Evolutionary conservation across 208 protist species (phyloP), one percentile per base, ranked within the genome.

Genomic region (Leptomonas pyrrhocoris): DNA sequence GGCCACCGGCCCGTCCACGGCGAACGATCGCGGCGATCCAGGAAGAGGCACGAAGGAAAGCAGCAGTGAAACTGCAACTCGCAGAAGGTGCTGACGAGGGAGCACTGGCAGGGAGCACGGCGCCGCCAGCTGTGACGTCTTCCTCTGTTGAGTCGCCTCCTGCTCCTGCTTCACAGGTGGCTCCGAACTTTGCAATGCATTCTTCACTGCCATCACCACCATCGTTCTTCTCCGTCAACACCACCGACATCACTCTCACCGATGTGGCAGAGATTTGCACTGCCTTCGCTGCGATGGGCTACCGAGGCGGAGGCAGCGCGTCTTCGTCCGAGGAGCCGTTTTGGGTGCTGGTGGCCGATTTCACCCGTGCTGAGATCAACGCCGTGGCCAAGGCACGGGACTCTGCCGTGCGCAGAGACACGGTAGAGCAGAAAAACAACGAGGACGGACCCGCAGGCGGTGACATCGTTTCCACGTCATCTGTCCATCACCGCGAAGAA

Each of bases 231-330:
- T 8, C 49, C 25, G 49, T n/a, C 23, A 21, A 21, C 4, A 16
- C 16, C 12, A 23, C 9, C 2, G 53, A 67, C 28, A 57, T 80
- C 19, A 64, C 76, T 21, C 68, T 90, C 15, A 63, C 73, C 11
- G 77, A 85, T 50, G 77, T 89, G 0, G 77, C 83, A 2, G 77
- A 85, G 51, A 34, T 86, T 45, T 80, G 80, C 54, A 84, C 56
- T 57, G 83, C 70, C 13, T 42, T 87, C 31, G 82, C 82, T 15
- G 68, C 74, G n/a, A 59, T 82, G 73, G 80, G 68, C 38, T 89
- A 66, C 38, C 82, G 61, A 69, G 84, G 72, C 23, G 59, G 71
- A 19, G 42, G 45, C 25, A 59, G 34, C 38, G 62, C 71, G 1
- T 15, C 45, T 2, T 36, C 58, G 19, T n/a, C 67, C 1, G 77